Percentiles rank a stretch among this genome's conserved stretches.
These are phyloP conservation scores for Auricularia auricula-judae DNA, from an alignment of 768 basidiomycete genomes.

Conservation along the genomic window DNA sequence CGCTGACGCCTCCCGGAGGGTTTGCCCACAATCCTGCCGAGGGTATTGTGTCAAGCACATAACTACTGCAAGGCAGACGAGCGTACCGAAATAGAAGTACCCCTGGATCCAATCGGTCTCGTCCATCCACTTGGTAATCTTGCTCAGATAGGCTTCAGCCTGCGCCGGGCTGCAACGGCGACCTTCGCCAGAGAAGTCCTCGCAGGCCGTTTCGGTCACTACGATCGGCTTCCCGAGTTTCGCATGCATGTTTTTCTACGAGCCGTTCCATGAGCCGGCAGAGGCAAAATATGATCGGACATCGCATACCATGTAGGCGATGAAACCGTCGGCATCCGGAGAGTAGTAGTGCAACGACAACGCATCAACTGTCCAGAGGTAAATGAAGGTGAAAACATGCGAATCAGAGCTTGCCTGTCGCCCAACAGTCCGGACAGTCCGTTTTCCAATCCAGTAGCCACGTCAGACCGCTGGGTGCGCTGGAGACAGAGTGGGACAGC, in stretches of 20 bases:
- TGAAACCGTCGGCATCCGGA: conserved; percentile 33
- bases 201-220: conserved; percentile 64
- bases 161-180: conserved; percentile 4
- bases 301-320: conserved; percentile 33
- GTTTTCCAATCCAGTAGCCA: conserved; percentile 59
- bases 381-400: too few relatives aligned
- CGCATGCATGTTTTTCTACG: conserved; percentile 33
- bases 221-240: conserved; percentile 27
- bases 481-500: conserved; percentile 60
- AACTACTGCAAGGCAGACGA: background rate
- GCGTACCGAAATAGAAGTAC: background rate
- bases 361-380: conserved; percentile 25
- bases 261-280: conserved; percentile 5
- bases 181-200: conserved; percentile 25
- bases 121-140: conserved; percentile 23
- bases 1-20: background rate
- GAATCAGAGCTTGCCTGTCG: too few relatives aligned
- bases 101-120: background rate
- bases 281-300: background rate
- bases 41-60: background rate
- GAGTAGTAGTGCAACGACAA: conserved; percentile 66
- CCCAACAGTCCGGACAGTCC: conserved; percentile 25
- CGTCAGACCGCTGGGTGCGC: conserved; percentile 38
- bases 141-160: conserved; percentile 29
- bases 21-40: background rate